Conservation (phyloP, 257 asterid genomes). For the Solanum corneliomulleri region DNA sequence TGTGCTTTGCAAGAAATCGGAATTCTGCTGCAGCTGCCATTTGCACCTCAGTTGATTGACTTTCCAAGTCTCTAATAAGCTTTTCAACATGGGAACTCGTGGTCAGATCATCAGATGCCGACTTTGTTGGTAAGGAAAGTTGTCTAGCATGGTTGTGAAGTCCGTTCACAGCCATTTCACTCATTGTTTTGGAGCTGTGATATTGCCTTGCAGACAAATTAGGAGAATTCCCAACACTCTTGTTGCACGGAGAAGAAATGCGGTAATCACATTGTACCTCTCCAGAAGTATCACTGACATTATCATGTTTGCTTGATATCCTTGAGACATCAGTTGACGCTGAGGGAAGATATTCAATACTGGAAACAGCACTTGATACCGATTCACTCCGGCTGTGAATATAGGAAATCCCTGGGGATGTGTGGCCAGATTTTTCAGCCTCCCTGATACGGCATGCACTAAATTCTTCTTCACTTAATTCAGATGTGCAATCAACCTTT, state of each 20-base stretch:
- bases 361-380: conserved; percentile 72
- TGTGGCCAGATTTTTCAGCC: conserved; percentile 34
- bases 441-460: conserved; percentile 13
- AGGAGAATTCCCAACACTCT: conserved; percentile 18
- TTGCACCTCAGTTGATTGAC: conserved; percentile 46
- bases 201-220: conserved; percentile 23
- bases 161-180: conserved; percentile 35
- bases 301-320: conserved; percentile 30
- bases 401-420: conserved; percentile 67
- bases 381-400: conserved; percentile 92
- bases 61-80: conserved; percentile 44
- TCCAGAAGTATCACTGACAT: conserved; percentile 25
- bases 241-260: conserved; percentile 4
- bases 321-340: conserved; percentile 40
- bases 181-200: conserved; percentile 36
- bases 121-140: conserved; percentile 35
- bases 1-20: conserved; percentile 66
- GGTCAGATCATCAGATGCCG: conserved; percentile 34
- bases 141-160: conserved; percentile 26
- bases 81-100: conserved; percentile 51
- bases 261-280: conserved; percentile 22
- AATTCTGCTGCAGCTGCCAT: conserved; percentile 67
- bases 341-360: conserved; percentile 49
- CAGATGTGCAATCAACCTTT: conserved; percentile 6
- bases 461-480: conserved; percentile 21